phyloP scores from a whole-genome alignment of 768 basidiomycete genomes.

The Kwoniella bestiolae region DNA sequence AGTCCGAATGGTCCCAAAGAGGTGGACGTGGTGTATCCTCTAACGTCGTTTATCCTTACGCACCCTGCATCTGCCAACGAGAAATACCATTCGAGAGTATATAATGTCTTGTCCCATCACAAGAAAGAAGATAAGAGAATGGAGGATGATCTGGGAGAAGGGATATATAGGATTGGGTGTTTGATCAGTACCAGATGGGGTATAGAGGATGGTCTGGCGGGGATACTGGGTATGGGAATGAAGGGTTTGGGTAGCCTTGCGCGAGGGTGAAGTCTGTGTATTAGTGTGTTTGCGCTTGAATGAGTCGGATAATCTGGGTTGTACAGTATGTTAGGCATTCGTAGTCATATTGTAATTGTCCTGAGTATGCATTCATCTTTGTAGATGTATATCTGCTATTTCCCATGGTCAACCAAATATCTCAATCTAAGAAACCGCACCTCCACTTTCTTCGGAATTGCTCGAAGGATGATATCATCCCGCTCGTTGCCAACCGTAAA shows the following conservation, averaged over 20 bases:
- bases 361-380: neutral
- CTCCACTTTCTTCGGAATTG: neutral
- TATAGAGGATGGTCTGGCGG: neutral
- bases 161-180: slow-evolving; percentile 19
- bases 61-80: neutral
- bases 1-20: neutral
- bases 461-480: neutral
- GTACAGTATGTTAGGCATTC: neutral
- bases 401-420: no score
- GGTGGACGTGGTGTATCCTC: slow-evolving; percentile 17
- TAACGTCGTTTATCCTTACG: slow-evolving; percentile 17
- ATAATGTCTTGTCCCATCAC: neutral
- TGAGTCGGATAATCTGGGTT: neutral
- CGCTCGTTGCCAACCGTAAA: neutral
- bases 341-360: neutral
- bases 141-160: slow-evolving; percentile 15
- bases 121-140: neutral
- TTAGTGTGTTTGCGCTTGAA: neutral
- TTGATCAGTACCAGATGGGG: slow-evolving; percentile 7
- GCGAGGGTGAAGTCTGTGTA: neutral
- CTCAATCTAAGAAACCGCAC: no score
- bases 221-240: neutral
- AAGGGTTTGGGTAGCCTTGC: neutral
- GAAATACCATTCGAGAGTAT: neutral
- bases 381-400: no score